These are phyloP conservation scores for Raphanus sativus DNA, from an alignment of 345 rosid genomes.

Conservation along the genomic window DNA sequence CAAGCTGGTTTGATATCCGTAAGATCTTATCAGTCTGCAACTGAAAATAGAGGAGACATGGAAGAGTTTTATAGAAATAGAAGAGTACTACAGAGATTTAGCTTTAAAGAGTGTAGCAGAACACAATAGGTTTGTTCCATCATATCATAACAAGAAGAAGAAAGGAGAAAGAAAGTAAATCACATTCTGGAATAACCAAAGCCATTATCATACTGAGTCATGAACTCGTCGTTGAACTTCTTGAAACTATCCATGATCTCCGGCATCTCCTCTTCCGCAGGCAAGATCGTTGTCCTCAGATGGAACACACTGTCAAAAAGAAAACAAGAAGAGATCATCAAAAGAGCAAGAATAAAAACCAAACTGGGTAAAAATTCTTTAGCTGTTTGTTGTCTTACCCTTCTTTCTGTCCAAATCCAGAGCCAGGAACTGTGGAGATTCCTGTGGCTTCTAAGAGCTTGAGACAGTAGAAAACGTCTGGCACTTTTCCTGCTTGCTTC, in stretches of 20 bases:
- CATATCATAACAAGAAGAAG: background rate
- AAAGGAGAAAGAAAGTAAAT: slow-evolving; percentile 20
- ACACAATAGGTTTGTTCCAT: slow-evolving; percentile 7
- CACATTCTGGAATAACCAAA: slow-evolving; percentile 83
- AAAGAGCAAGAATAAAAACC: background rate
- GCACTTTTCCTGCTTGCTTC: slow-evolving; percentile 69
- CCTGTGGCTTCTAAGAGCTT: slow-evolving; percentile 96
- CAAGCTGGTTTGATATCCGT: background rate
- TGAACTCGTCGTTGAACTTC: slow-evolving; percentile 95
- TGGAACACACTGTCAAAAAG: slow-evolving; percentile 67
- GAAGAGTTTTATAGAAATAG: background rate
- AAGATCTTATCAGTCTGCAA: background rate
- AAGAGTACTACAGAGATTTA: slow-evolving; percentile 21
- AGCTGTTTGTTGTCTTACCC: slow-evolving; percentile 48
- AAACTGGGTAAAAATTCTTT: too few species aligned
- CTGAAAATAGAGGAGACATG: background rate
- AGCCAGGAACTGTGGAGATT: slow-evolving; percentile 98
- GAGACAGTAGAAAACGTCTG: slow-evolving; percentile 97
- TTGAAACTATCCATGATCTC: slow-evolving; percentile 89
- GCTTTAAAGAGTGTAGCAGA: slow-evolving; percentile 26
- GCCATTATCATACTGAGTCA: slow-evolving; percentile 73
- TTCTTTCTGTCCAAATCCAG: slow-evolving; percentile 98
- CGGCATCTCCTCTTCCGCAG: slow-evolving; percentile 95
- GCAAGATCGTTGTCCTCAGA: slow-evolving; percentile 91
- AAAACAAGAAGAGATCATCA: background rate